Percentiles rank a stretch among this genome's conserved stretches.
phyloP scores from a whole-genome alignment of 441 rosid species.

The Biscutella auriculata region DNA sequence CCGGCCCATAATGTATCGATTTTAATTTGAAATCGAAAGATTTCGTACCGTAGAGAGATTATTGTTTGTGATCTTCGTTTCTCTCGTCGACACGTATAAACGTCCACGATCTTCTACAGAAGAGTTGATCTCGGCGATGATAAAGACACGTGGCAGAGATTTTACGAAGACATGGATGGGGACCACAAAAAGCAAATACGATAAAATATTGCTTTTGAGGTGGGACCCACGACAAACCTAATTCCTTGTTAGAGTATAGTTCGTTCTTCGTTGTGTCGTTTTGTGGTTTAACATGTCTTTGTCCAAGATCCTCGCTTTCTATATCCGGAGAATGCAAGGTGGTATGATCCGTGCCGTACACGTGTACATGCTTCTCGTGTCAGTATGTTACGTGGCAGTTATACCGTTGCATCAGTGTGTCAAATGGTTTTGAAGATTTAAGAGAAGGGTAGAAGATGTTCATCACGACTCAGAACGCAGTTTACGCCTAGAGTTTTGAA shows the following conservation, averaged over 20 bases:
- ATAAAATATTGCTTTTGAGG: slow-evolving; percentile 20
- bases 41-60: slow-evolving; percentile 11
- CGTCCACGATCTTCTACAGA: slow-evolving; percentile 5
- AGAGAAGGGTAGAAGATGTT: background rate
- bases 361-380: background rate
- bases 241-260: background rate
- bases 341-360: slow-evolving; percentile 11
- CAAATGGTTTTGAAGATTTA: background rate
- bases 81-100: slow-evolving; percentile 8
- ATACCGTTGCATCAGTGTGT: background rate
- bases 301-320: slow-evolving; percentile 22
- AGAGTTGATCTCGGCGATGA: slow-evolving; percentile 3
- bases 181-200: slow-evolving; percentile 14
- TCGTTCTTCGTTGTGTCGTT: slow-evolving; percentile 15
- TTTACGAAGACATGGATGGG: background rate
- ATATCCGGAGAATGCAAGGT: slow-evolving; percentile 13
- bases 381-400: background rate
- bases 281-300: slow-evolving; percentile 15
- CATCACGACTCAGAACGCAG: too few relatives aligned
- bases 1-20: slow-evolving; percentile 14
- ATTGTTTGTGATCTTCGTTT: slow-evolving; percentile 1
- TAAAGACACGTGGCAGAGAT: slow-evolving; percentile 14
- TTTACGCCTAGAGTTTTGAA: too few relatives aligned
- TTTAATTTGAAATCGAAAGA: slow-evolving; percentile 15
- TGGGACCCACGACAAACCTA: slow-evolving; percentile 17